Base-by-base conservation (phyloP, 345 rosid genomes). In the Populus tremula region DNA sequence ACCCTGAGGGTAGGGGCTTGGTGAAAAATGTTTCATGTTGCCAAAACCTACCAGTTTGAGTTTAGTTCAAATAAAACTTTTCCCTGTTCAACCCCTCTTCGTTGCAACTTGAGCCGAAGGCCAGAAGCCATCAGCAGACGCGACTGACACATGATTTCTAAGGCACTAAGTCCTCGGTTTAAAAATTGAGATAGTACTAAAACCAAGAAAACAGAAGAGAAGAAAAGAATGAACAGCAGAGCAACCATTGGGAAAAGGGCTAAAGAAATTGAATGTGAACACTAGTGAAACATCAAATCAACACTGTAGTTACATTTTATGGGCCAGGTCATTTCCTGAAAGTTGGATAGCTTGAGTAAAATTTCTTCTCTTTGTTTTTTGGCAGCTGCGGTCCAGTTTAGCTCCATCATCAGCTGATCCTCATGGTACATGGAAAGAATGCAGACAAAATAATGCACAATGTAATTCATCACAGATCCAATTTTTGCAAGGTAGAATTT, bases 371-470 rank as follows among this genome's bases (percentile, higher is more conserved):
- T 72, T 76, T 36, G 11, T 39, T 36, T 47, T 45, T 75, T 79
- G 21, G 43, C 79, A 82, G 85, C 14, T 82, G 18, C 70, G 39
- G 67, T 71, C 53, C 5, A 82, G 82, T 72, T 65, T 82, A 61
- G 79, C 64, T 45, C 74, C 85, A n/a, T 63, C 72, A 43, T 38
- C 82, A n/a, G 82, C 82, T 61, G 85, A 82, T 71, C 85, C 82
- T 38, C 76, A 66, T 36, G 85, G 82, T 23, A 27, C 21, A 35
- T 82, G 82, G 82, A 54, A 31, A 6, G 59, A 74, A 43, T 82
- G 85, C 79, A 82, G 75, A 49, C 72, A 65, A 31, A 78, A 82
- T 23, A 27, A 70, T 56, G 79, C 73, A 7, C 36, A 33, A 54
- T 82, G 85, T 43, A 82, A 75, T 64, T 69, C 85, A 21, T 70